Percentiles rank a stretch among this genome's conserved stretches.
Conservation (phyloP, 1,139 yeast genomes). For the Taphrina confusa region DNA sequence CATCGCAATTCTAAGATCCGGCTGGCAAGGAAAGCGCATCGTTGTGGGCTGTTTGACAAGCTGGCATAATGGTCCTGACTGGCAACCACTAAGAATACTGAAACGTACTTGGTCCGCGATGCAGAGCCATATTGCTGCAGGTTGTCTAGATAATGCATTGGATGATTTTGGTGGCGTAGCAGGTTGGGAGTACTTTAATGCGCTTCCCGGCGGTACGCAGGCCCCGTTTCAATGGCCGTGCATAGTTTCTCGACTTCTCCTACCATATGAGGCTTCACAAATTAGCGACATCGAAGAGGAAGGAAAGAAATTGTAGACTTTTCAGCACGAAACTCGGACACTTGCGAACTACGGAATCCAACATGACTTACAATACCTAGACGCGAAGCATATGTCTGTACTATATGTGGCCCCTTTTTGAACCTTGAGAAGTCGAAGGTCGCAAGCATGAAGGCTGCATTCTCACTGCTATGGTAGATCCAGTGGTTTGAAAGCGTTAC, state of each 20-base stretch:
- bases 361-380: no score
- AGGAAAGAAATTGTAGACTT: no score
- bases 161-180: constrained; percentile 12
- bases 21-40: constrained; percentile 10
- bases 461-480: no score
- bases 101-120: not conserved
- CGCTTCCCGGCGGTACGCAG: constrained; percentile 7
- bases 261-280: no score
- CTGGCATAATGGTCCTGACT: constrained; percentile 13
- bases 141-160: not conserved
- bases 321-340: no score
- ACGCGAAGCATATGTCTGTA: no score
- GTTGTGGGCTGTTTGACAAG: constrained; percentile 25
- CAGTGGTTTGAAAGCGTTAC: no score
- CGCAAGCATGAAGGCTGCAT: no score
- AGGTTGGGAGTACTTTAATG: constrained; percentile 30
- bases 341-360: no score
- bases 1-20: not conserved
- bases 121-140: constrained; percentile 2
- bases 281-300: no score
- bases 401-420: no score
- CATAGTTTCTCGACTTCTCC: constrained; percentile 10
- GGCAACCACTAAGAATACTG: constrained; percentile 16
- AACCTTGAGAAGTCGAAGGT: no score
- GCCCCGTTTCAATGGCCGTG: constrained; percentile 21